Evolutionary conservation across 495 filamentous ascomycete species (phyloP).

Genomic region (Saxophila tyrrhenica): DNA sequence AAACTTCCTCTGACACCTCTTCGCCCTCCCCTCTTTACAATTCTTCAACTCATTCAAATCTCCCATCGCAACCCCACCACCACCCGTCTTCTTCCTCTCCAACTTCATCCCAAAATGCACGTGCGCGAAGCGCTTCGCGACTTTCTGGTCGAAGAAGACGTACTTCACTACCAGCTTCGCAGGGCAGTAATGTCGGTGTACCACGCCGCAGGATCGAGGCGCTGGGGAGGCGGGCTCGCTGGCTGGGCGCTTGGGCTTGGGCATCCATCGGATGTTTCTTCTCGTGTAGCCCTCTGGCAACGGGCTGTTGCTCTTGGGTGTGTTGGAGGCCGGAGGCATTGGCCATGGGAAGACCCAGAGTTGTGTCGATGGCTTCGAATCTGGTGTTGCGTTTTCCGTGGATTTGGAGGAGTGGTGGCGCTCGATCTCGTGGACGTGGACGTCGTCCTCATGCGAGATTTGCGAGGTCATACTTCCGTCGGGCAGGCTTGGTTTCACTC

Average conservation of each 20-base stretch:
- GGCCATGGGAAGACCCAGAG: neutral
- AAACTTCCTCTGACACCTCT: neutral
- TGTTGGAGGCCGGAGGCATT: neutral
- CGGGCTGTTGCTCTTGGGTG: neutral
- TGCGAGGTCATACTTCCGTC: neutral
- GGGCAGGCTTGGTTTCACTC: neutral
- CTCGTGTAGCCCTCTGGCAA: no score
- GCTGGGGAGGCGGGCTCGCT: neutral
- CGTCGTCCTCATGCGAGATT: neutral
- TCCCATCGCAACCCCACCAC: neutral
- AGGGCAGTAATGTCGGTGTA: neutral
- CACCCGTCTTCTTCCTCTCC: neutral
- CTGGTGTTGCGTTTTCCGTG: neutral
- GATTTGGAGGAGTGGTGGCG: neutral
- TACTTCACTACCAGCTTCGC: neutral
- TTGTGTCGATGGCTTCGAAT: neutral
- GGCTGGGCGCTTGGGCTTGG: neutral
- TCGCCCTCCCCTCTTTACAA: neutral
- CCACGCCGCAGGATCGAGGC: neutral
- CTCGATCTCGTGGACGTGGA: neutral
- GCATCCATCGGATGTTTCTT: no score
- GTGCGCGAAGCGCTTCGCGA: neutral
- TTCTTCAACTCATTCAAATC: neutral
- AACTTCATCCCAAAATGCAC: neutral
- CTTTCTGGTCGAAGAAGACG: neutral